Conservation (phyloP, 163 green algal species). For the Chlamydomonas reinhardtii region DNA sequence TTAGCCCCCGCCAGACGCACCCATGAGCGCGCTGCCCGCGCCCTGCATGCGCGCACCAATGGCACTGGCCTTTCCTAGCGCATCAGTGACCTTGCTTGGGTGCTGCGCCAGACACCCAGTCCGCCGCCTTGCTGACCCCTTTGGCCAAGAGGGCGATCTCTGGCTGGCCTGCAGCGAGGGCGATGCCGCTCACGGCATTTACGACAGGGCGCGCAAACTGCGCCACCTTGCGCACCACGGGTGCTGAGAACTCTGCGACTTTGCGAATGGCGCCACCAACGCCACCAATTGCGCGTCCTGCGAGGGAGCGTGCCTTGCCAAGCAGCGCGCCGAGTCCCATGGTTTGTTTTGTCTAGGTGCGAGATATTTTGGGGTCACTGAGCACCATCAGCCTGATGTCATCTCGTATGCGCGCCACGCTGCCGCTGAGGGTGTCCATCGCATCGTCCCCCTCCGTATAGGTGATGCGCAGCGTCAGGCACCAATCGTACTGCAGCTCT, state of each 20-base stretch:
- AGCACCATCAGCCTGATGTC: conserved; percentile 29
- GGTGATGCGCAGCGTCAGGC: neutral
- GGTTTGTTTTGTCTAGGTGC: conserved; percentile 17
- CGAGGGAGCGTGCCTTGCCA: conserved; percentile 11
- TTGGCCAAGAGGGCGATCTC: conserved; percentile 15
- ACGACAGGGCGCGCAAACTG: conserved; percentile 13
- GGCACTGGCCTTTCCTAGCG: conserved; percentile 19
- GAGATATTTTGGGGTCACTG: conserved; percentile 31
- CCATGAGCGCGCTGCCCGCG: conserved; percentile 19
- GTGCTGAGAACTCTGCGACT: conserved; percentile 13
- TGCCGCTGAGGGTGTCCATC: neutral
- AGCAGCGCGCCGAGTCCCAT: conserved; percentile 33
- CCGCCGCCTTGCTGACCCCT: conserved; percentile 27
- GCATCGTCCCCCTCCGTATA: conserved; percentile 7
- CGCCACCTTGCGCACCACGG: conserved; percentile 22
- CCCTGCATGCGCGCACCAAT: conserved; percentile 29
- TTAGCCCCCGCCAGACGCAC: conserved; percentile 20
- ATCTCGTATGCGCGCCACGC: neutral
- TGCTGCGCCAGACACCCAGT: conserved; percentile 15
- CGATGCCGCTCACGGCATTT: conserved; percentile 7
- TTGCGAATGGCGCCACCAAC: conserved; percentile 12
- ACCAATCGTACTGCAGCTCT: conserved; percentile 35
- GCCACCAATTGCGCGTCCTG: conserved; percentile 1
- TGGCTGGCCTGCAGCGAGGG: conserved; percentile 9
- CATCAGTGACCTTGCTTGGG: conserved; percentile 11